Evolutionary conservation across 1,284 basidiomycete genomes (phyloP).

Genomic region (Moniliophthora roreri): DNA sequence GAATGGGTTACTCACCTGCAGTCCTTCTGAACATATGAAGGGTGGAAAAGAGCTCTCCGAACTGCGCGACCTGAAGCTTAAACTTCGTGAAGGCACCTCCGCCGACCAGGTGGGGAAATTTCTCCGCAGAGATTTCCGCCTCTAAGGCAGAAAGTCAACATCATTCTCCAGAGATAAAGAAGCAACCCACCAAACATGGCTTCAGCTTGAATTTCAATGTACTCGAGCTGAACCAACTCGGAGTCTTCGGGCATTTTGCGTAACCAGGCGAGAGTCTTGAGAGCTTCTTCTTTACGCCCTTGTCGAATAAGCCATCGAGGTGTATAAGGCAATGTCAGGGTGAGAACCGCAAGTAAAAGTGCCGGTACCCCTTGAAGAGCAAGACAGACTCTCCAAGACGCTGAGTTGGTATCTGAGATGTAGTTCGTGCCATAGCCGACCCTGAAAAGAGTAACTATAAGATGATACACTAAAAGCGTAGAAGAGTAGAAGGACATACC

Average conservation of each 20-base stretch:
- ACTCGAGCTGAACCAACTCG: slow-evolving; percentile 31
- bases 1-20: slow-evolving; percentile 14
- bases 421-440: slow-evolving; percentile 29
- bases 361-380: slow-evolving; percentile 39
- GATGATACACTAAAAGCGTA: not conserved
- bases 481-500: slow-evolving; percentile 8
- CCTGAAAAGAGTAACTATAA: slow-evolving; percentile 8
- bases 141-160: slow-evolving; percentile 15
- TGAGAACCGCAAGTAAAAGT: slow-evolving; percentile 26
- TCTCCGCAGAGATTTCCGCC: slow-evolving; percentile 21
- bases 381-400: slow-evolving; percentile 33
- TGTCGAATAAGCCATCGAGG: slow-evolving; percentile 39
- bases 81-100: slow-evolving; percentile 18
- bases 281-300: slow-evolving; percentile 33
- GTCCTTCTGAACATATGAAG: slow-evolving; percentile 25
- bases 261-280: slow-evolving; percentile 33
- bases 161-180: not conserved
- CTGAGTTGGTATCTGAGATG: slow-evolving; percentile 28
- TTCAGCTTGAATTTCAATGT: slow-evolving; percentile 30
- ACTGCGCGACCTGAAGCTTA: slow-evolving; percentile 22
- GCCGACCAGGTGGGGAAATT: slow-evolving; percentile 20
- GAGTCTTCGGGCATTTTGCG: slow-evolving; percentile 31
- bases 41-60: slow-evolving; percentile 23
- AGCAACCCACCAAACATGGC: slow-evolving; percentile 25
- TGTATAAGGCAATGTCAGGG: slow-evolving; percentile 34